Evolutionary conservation across 371 early-diverging fungal species (phyloP).

Genomic region (Lichtheimia ramosa): DNA sequence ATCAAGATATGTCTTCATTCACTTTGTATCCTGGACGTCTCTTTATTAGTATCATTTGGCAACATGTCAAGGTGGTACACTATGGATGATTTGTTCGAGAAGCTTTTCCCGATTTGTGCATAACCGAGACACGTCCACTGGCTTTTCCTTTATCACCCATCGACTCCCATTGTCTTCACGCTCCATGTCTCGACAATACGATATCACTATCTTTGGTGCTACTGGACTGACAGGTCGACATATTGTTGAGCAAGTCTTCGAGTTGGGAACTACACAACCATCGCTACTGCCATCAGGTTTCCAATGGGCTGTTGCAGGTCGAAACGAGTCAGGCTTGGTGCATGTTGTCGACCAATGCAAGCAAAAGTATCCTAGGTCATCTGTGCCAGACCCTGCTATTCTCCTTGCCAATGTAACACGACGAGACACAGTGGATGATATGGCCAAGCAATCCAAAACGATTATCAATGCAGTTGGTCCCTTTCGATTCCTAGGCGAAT

Average conservation of each 20-base stretch:
- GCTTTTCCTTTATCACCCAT: too few relatives aligned
- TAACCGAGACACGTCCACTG: too few relatives aligned
- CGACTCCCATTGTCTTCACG: too few relatives aligned
- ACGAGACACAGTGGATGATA: constrained; percentile 48
- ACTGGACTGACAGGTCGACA: constrained; percentile 85
- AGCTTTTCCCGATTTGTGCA: too few relatives aligned
- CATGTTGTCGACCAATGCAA: constrained; percentile 18
- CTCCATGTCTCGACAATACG: constrained; percentile 9
- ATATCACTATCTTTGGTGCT: constrained; percentile 84
- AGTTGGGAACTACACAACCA: constrained; percentile 23
- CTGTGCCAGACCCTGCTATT: constrained; percentile 40
- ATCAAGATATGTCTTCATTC: too few relatives aligned
- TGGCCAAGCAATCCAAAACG: constrained; percentile 63
- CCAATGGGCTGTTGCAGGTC: constrained; percentile 71
- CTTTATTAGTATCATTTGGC: too few relatives aligned
- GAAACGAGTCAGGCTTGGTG: constrained; percentile 53
- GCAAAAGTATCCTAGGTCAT: constrained; percentile 18
- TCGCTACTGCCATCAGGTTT: constrained; percentile 21
- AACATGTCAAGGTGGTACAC: too few relatives aligned
- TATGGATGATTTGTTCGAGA: too few relatives aligned
- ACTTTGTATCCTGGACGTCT: too few relatives aligned
- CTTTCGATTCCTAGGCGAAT: constrained; percentile 78
- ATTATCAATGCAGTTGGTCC: constrained; percentile 86
- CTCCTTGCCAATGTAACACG: constrained; percentile 66
- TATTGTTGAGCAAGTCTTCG: constrained; percentile 67